Evolutionary conservation across 768 basidiomycete genomes (phyloP), one percentile per base, ranked within the genome.

Genomic region (Psilocybe cubensis): DNA sequence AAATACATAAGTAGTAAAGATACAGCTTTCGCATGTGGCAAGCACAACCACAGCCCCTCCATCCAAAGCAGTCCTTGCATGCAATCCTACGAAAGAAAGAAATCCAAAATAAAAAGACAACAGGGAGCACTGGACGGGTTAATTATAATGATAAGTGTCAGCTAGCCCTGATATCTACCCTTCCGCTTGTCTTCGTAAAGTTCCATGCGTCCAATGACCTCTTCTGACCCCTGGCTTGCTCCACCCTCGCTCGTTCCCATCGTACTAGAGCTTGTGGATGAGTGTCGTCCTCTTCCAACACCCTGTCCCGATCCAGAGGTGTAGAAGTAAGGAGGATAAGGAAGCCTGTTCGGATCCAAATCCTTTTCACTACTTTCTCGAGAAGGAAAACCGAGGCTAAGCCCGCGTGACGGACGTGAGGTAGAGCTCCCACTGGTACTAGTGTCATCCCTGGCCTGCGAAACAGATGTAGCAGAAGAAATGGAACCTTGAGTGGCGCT

Each of bases 141-240:
- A 38, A 38, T 11, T 38, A 38, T n/a, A n/a, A n/a, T 45, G 25
- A 45, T 20, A 49, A 31, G 23, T n/a, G 10, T 41, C 21, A 4
- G 17, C 53, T 54, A 56, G 11, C 46, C 54, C 35, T 56, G 35
- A 17, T 27, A 56, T 35, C 45, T 57, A 38, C 58, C 53, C 52
- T 57, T 57, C 59, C 63, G 56, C 47, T 64, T 53, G 18, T 70
- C 68, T 25, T 68, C 66, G 58, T 68, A 68, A 8, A 70, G 53
- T 42, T 85, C 84, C 74, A 86, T 73, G 62, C 78, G 66, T 38
- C 85, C 85, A 54, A 86, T 74, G 6, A 85, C 83, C 70, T 86
- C 84, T 59, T 77, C 79, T 62, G 72, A 81, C 49, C 72, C 82
- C 69, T 74, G 75, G 45, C 72, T 70, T 14, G 60, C 63, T 17